Base-by-base conservation (phyloP, 2,329 filamentous ascomycete genomes). In the Penicillium hordei region DNA sequence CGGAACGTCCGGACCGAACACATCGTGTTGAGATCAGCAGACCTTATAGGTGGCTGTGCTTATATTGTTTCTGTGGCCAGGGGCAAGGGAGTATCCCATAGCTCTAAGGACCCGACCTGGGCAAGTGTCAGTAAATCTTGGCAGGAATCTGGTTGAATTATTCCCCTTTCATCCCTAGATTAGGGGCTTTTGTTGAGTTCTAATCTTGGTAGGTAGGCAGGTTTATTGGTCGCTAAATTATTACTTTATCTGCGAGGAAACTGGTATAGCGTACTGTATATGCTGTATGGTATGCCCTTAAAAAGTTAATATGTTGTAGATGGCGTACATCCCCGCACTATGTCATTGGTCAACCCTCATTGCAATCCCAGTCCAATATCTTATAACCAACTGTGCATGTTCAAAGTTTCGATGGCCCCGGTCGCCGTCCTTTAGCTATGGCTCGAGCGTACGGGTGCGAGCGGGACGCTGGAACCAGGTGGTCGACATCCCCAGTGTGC, bases 401-500 rank as follows among this genome's bases (percentile, higher is more conserved):
- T 60, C 66, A 76, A 43, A 75, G 65, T 48, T 70, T 75, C 7
- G 69, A 58, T 29, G 21, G 12, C 6, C 43, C 56, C 17, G 48
- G 40, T 45, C 62, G 60, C 34, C 72, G 68, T 21, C 68, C 65
- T 53, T 70, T 73, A 23, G 72, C 68, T 44, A 72, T 65, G 25
- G 67, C 69, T 39, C 70, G 70, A 44, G 77, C 77, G 66, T 79
- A 80, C 21, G 77, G 77, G 65, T 80, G 78, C 23, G 65, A 66
- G 23, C 68, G 69, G 15, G 69, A 70, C 38, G 62, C 62, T 33
- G 79, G 78, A 42, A 84, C 76, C 29, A 81, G 69, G 62, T 79
- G 75, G 66, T 84, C 81, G 23, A 85, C 69, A 65, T 82, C 81
- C 3, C 70, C 74, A 0, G 79, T 79, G 62, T 81, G 76, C 51